Percentiles rank a stretch among this genome's conserved stretches.
These are phyloP conservation scores for Suillus americanus DNA, from an alignment of 768 basidiomycete genomes.

Conservation along the genomic window DNA sequence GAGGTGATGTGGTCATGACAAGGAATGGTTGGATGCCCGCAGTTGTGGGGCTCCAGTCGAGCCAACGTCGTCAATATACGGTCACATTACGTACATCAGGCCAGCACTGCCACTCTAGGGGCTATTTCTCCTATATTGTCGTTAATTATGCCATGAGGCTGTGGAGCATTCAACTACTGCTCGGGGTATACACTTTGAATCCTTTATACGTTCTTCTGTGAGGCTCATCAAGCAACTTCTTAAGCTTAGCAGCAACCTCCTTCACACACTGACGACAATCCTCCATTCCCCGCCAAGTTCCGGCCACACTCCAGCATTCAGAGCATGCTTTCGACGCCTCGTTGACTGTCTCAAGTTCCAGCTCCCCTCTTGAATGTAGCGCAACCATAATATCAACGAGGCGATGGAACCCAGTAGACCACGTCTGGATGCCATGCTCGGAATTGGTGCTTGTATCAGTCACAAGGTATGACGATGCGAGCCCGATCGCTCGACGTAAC, in stretches of 20 bases:
- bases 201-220: constrained; percentile 31
- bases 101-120: background rate
- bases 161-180: constrained; percentile 10
- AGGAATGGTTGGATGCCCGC: background rate
- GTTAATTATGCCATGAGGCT: no score
- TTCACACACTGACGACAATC: constrained; percentile 63
- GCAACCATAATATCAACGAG: constrained; percentile 73
- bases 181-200: constrained; percentile 32
- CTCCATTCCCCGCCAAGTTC: constrained; percentile 66
- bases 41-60: background rate
- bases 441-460: constrained; percentile 69
- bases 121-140: constrained; percentile 2
- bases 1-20: background rate
- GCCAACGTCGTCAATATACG: background rate
- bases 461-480: constrained; percentile 77
- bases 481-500: constrained; percentile 62
- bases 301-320: constrained; percentile 77
- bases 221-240: constrained; percentile 41
- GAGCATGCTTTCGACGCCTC: constrained; percentile 62
- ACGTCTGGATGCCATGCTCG: constrained; percentile 54
- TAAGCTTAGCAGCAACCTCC: constrained; percentile 60
- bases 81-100: constrained; percentile 7
- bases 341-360: constrained; percentile 76
- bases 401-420: constrained; percentile 65
- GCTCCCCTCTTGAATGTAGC: constrained; percentile 63